Percentiles rank a stretch among this genome's conserved stretches.
phyloP scores from a whole-genome alignment of 257 asterid species.

The Fraxinus pennsylvanica region DNA sequence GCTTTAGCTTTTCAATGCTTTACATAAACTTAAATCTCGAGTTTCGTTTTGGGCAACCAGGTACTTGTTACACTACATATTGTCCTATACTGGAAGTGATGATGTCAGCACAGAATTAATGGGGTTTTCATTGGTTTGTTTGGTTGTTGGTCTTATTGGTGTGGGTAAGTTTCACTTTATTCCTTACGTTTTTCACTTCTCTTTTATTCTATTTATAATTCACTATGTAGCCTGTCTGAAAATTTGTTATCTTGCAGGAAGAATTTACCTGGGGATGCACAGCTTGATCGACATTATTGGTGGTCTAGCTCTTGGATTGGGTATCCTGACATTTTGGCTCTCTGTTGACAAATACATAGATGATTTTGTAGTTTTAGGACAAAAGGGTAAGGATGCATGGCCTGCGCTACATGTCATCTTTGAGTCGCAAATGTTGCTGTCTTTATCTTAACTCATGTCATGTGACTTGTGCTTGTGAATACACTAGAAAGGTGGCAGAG shows the following conservation, averaged over 20 bases:
- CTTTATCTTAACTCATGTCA: not conserved
- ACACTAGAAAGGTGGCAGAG: not conserved
- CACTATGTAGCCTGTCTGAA: conserved; percentile 4
- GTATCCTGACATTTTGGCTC: conserved; percentile 78
- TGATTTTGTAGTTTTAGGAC: conserved; percentile 64
- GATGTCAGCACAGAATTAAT: conserved; percentile 35
- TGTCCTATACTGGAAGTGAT: conserved; percentile 43
- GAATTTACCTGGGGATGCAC: conserved; percentile 99
- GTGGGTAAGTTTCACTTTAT: conserved; percentile 51
- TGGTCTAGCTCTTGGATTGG: conserved; percentile 73
- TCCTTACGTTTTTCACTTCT: conserved; percentile 14
- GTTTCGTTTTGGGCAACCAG: conserved; percentile 43
- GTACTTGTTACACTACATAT: conserved; percentile 68
- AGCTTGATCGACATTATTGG: conserved; percentile 77
- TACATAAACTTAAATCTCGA: conserved; percentile 18
- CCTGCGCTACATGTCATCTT: not conserved
- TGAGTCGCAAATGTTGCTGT: not conserved
- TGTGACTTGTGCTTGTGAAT: not conserved
- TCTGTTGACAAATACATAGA: conserved; percentile 61
- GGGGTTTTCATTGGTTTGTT: conserved; percentile 52
- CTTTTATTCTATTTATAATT: conserved; percentile 18
- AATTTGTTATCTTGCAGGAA: conserved; percentile 46
- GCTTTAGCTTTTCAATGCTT: not conserved
- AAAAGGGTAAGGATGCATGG: conserved; percentile 57
- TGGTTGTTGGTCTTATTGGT: conserved; percentile 68